phyloP scores from a whole-genome alignment of 2,329 filamentous ascomycete species.

The Phialemoniopsis sp. region DNA sequence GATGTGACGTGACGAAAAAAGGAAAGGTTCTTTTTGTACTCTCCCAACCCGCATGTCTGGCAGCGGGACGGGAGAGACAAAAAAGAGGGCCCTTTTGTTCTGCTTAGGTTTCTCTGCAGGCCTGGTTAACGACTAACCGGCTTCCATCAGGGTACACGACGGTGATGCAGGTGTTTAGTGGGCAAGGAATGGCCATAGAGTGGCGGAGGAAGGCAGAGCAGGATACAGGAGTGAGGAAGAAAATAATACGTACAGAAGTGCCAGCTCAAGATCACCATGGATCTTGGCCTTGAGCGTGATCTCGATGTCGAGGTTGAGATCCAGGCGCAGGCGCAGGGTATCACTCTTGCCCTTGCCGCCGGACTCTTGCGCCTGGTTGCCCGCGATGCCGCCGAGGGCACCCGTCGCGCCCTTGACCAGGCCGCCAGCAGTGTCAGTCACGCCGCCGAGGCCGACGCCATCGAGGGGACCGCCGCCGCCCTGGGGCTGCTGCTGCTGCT shows the following conservation, averaged over 20 bases:
- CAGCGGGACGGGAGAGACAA: too few relatives aligned
- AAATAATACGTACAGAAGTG: conserved; percentile 50
- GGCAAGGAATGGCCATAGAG: too few relatives aligned
- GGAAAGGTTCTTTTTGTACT: too few relatives aligned
- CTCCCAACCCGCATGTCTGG: too few relatives aligned
- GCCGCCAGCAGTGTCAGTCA: conserved; percentile 28
- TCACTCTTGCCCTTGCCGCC: conserved; percentile 60
- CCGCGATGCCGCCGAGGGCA: conserved; percentile 34
- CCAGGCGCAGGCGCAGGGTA: conserved; percentile 62
- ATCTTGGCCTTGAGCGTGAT: conserved; percentile 84
- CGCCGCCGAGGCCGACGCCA: conserved; percentile 28
- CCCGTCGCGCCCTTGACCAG: conserved; percentile 33
- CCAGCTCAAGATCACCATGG: conserved; percentile 77
- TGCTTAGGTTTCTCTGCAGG: too few relatives aligned
- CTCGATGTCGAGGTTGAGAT: conserved; percentile 75
- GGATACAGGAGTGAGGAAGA: neutral
- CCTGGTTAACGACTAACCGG: too few relatives aligned
- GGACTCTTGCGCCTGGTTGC: conserved; percentile 26
- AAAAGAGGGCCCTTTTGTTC: too few relatives aligned
- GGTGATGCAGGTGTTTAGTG: too few relatives aligned
- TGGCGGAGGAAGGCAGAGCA: conserved; percentile 1
- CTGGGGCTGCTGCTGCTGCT: conserved; percentile 6
- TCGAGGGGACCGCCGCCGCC: conserved; percentile 24
- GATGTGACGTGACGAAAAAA: too few relatives aligned
- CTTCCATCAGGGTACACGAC: neutral